Base-by-base conservation (phyloP, 2,329 filamentous ascomycete genomes). In the Ophiostoma himal-ulmi region DNA sequence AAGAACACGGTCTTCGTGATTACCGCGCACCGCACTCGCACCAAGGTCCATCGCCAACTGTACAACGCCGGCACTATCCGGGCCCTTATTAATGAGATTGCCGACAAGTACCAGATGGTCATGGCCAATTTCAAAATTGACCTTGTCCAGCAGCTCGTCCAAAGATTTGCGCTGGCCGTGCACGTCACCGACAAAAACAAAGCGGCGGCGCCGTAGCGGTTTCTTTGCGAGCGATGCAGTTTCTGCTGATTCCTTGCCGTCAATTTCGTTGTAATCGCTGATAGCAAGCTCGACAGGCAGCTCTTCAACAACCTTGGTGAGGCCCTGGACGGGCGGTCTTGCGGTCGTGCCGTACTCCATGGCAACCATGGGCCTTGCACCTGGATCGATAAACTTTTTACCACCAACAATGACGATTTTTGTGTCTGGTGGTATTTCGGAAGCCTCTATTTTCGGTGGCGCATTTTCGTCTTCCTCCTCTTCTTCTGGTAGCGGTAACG, bases 1-100 rank as follows among this genome's bases (percentile, higher is more conserved):
- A n/a, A 98, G 84, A 26, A 97, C 84, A 30, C 89, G 86, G 78
- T 98, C 94, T 78, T 99, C 95, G 80, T 97, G 92, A 80, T 97
- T 97, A 22, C 95, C 95, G 68, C 94, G 89, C 10, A 98, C 93
- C 73, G 88, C 92, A 39, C 89, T 92, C 30, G 94, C 94, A 68
- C 87, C 86, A 52, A 94, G 81, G 17, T 85, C 80, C 78, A 93
- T 91, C 52, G 92, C 89, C 60, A 93, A 83, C 71, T 90, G 86
- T 67, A 98, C 84, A 0, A 97, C 92, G 52, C 89, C 92, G 0
- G 84, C 76, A 41, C 91, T 94, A 79, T 97, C 89, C 13, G 94
- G 93, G 0, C 94, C 94, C 80, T 97, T 97, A 77, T 89, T 89
- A 75, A 98, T 85, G 77, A 94, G 84, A 79, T 96, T 92, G 67